A percentile compares a stretch with the other conserved stretches of the same genome.
Conservation (phyloP, 2,329 filamentous ascomycete genomes). For the Thelonectria discophora region DNA sequence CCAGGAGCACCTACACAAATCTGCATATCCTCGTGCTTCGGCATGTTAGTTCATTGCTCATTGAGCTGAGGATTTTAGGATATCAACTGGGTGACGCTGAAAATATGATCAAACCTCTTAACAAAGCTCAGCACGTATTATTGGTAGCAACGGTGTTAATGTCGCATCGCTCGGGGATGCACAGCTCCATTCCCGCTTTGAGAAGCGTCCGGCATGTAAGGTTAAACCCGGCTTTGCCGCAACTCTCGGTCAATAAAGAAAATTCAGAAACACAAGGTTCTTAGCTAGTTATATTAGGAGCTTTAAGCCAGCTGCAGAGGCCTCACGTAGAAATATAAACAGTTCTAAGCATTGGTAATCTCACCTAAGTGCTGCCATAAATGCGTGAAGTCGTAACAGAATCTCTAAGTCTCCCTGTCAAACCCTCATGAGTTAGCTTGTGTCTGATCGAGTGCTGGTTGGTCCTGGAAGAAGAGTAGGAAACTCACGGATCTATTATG, state of each 20-base stretch:
- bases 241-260: slow-evolving; percentile 1
- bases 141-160: slow-evolving; percentile 10
- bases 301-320: neutral
- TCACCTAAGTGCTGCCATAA: neutral
- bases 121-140: slow-evolving; percentile 8
- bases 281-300: neutral
- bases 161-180: slow-evolving; percentile 10
- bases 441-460: neutral
- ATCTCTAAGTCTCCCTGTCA: neutral
- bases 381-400: neutral
- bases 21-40: slow-evolving; percentile 14
- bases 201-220: slow-evolving; percentile 1
- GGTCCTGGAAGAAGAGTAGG: neutral
- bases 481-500: neutral
- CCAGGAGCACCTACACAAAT: slow-evolving; percentile 8
- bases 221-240: neutral
- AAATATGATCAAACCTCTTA: neutral
- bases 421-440: neutral
- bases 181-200: slow-evolving; percentile 3
- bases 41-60: slow-evolving; percentile 10
- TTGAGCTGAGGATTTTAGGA: slow-evolving; percentile 16
- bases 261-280: neutral
- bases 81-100: slow-evolving; percentile 10
- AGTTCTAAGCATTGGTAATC: neutral
- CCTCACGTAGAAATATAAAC: neutral